Percentiles rank a stretch among this genome's conserved stretches.
Conservation (phyloP, 352 stramenopile genomes). For the Phytophthora melonis region DNA sequence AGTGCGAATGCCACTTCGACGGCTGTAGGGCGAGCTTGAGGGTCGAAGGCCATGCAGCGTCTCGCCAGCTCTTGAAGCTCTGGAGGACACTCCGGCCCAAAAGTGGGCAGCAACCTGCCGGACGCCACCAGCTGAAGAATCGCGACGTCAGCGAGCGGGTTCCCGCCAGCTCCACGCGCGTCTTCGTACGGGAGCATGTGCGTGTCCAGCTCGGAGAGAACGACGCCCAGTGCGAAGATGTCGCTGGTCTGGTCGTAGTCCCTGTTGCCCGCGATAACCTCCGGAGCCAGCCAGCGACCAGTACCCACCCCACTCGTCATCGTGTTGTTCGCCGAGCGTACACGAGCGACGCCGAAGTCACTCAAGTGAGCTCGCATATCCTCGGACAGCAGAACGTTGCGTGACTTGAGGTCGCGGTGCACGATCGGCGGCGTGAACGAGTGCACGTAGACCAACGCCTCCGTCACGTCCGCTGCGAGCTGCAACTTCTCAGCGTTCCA, state of each 20-base stretch:
- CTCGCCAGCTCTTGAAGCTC: constrained; percentile 48
- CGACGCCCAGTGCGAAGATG: constrained; percentile 60
- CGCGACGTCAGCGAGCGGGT: constrained; percentile 49
- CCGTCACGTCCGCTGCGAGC: constrained; percentile 62
- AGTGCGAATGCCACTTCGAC: constrained; percentile 61
- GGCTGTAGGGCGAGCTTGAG: constrained; percentile 48
- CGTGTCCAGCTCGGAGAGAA: constrained; percentile 71
- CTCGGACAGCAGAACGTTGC: constrained; percentile 59
- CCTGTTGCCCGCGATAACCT: constrained; percentile 54
- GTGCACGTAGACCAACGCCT: constrained; percentile 76
- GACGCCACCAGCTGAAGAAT: constrained; percentile 65
- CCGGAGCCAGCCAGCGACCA: constrained; percentile 61
- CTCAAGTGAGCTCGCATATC: constrained; percentile 50
- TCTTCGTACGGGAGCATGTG: constrained; percentile 67
- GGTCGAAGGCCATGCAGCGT: constrained; percentile 53
- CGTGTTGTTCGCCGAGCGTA: constrained; percentile 49
- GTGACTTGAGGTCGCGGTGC: constrained; percentile 68
- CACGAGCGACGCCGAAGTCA: constrained; percentile 58
- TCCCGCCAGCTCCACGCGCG: constrained; percentile 34
- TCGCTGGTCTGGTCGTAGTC: constrained; percentile 64
- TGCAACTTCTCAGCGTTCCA: constrained; percentile 66
- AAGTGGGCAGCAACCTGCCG: constrained; percentile 53
- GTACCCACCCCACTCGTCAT: constrained; percentile 65
- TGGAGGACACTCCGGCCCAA: constrained; percentile 48
- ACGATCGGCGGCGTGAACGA: constrained; percentile 67